Evolutionary conservation across 768 basidiomycete species (phyloP), one percentile per base, ranked within the genome.

Genomic region (Russula sp.): DNA sequence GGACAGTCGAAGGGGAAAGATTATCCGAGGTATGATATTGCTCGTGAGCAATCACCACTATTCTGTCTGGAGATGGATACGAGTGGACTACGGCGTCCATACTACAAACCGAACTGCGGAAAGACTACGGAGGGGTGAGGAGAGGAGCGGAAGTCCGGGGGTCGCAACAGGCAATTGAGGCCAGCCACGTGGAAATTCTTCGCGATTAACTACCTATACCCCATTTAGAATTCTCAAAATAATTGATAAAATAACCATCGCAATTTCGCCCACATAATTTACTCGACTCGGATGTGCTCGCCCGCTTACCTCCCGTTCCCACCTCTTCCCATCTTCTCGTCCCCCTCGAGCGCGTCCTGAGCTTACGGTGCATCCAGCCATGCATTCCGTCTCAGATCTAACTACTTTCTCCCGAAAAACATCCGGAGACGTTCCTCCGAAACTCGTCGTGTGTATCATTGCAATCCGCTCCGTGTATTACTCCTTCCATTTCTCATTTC

Each of bases 381-480:
- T 83, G 83, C 90, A 92, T 73, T 91, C 92, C 56, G 91, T 94
- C 69, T 91, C 91, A 71, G 92, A 94, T 77, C 80, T 95, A 70
- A 93, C 92, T 11, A 93, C 92, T 1, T 90, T 85, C 72, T 89
- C 88, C 73, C 83, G 89, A 66, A 87, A 87, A 73, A 91, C 93
- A 0, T 83, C 82, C 0, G 94, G 93, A 52, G 88, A 92, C 81
- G 87, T 94, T 24, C 93, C 94, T 13, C 86, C 90, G 50, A 92
- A 89, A 72, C 86, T 94, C 50, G 90, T 95, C 63, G 92, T 92
- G 79, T 63, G 90, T 81, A 34, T 24, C 57, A 24, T 54, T 14
- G n/a, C 26, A 32, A 0, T 8, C 30, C 24, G 11, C 32, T 20
- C 34, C 57, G 24, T 40, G 38, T 52, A 22, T 60, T 7, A 1